phyloP scores from a whole-genome alignment of 176 grass and related monocot species.

The Tillandsia fasciculata region DNA sequence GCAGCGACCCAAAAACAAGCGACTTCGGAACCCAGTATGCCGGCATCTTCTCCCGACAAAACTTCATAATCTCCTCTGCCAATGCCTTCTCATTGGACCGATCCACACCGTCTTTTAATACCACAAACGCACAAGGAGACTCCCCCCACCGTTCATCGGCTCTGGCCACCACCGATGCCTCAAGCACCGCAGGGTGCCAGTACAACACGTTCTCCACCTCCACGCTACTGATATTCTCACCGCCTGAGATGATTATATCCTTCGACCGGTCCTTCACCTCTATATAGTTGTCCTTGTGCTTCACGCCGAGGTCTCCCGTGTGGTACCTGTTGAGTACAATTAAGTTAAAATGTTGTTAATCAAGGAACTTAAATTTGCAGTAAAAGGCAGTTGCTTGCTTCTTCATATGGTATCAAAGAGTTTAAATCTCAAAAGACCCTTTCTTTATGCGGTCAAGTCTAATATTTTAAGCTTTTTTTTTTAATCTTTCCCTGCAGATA shows the following conservation, averaged over 20 bases:
- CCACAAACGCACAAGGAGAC: constrained; percentile 80
- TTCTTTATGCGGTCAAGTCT: too few species aligned
- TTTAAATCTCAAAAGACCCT: too few species aligned
- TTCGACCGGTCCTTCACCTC: constrained; percentile 89
- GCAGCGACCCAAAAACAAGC: constrained; percentile 67
- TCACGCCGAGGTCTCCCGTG: constrained; percentile 80
- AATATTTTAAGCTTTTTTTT: too few species aligned
- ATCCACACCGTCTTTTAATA: constrained; percentile 39
- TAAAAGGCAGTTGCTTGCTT: too few species aligned
- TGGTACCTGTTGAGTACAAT: constrained; percentile 32
- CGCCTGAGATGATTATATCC: constrained; percentile 95
- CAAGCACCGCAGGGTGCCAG: constrained; percentile 60
- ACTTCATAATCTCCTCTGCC: constrained; percentile 52
- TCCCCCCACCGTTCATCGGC: constrained; percentile 85
- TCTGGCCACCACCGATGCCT: constrained; percentile 65
- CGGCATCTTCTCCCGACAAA: constrained; percentile 75
- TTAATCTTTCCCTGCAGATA: too few species aligned
- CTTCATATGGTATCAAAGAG: too few species aligned
- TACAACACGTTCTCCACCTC: constrained; percentile 81
- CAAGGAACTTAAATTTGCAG: too few species aligned
- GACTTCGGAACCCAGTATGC: constrained; percentile 79
- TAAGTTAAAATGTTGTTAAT: too few species aligned
- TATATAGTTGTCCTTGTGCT: constrained; percentile 78
- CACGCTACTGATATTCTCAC: constrained; percentile 94
- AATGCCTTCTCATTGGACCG: constrained; percentile 36